Conservation (phyloP, 1,284 basidiomycete genomes). For the Vanrija sp. region DNA sequence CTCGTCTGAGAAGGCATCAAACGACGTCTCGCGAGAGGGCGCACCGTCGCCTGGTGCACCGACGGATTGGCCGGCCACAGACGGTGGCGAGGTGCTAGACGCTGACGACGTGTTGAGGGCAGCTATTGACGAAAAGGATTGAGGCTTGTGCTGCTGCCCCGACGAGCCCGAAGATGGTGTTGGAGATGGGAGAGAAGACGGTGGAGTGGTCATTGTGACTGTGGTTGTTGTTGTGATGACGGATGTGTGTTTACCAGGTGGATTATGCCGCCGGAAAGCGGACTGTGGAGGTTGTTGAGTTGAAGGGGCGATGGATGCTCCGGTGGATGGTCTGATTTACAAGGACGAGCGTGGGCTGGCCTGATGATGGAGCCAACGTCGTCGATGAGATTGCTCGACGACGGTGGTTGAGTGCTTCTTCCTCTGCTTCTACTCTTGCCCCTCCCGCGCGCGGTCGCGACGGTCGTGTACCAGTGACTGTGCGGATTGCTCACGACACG, state of each 20-base stretch:
- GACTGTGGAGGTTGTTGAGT: no score
- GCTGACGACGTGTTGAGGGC: constrained; percentile 19
- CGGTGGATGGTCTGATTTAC: no score
- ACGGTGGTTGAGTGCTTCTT: no score
- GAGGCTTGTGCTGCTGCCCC: constrained; percentile 17
- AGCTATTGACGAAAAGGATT: constrained; percentile 26
- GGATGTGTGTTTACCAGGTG: neutral
- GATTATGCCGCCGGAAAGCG: neutral
- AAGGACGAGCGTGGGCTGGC: no score
- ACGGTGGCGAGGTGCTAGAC: constrained; percentile 16
- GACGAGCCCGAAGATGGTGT: constrained; percentile 34
- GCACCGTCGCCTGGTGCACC: constrained; percentile 7
- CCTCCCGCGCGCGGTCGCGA: neutral
- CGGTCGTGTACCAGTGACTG: neutral
- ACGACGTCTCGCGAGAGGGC: constrained; percentile 8
- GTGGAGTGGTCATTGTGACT: constrained; percentile 33
- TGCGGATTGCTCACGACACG: neutral
- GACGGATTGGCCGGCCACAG: constrained; percentile 7
- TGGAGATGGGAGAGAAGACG: constrained; percentile 34
- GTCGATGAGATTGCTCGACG: no score
- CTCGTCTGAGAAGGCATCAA: constrained; percentile 8
- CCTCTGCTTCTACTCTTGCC: neutral
- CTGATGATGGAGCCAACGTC: no score
- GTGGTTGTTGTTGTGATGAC: neutral
- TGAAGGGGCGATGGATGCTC: no score